phyloP scores from a whole-genome alignment of 148 eudicot genomes.

The Nepenthes mirabilis region DNA sequence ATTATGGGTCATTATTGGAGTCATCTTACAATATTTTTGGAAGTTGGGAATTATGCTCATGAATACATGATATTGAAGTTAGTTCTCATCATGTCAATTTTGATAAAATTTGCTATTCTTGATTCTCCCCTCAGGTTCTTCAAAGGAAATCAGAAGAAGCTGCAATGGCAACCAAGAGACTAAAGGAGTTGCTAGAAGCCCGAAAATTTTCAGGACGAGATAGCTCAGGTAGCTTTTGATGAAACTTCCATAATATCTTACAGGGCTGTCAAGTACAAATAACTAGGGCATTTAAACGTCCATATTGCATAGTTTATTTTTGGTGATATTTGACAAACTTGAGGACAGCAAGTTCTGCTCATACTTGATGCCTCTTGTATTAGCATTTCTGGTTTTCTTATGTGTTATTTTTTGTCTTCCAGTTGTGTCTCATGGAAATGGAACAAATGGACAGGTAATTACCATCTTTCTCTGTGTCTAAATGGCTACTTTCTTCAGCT shows the following conservation, averaged over 20 bases:
- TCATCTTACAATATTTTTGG: not conserved
- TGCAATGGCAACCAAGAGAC: constrained; percentile 96
- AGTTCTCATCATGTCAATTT: not conserved
- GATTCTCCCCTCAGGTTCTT: constrained; percentile 48
- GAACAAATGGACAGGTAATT: constrained; percentile 71
- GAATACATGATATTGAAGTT: not conserved
- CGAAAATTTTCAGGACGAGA: constrained; percentile 84
- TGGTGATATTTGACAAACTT: not conserved
- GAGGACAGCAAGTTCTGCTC: not conserved
- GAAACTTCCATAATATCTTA: too few species aligned
- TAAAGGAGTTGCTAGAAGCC: constrained; percentile 93
- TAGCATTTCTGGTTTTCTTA: constrained; percentile 6
- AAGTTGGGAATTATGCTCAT: not conserved
- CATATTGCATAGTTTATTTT: not conserved
- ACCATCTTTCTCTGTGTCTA: constrained; percentile 6
- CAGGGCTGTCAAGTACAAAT: too few species aligned
- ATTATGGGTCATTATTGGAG: not conserved
- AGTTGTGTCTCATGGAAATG: constrained; percentile 63
- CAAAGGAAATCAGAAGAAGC: constrained; percentile 99
- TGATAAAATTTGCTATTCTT: not conserved
- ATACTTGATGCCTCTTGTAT: not conserved
- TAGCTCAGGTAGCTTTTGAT: constrained; percentile 42
- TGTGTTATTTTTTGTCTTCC: constrained; percentile 20
- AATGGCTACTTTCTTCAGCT: constrained; percentile 3
- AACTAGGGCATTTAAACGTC: too few species aligned